These are phyloP conservation scores for Alnus rubra DNA, from an alignment of 306 rosid genomes.

Conservation along the genomic window DNA sequence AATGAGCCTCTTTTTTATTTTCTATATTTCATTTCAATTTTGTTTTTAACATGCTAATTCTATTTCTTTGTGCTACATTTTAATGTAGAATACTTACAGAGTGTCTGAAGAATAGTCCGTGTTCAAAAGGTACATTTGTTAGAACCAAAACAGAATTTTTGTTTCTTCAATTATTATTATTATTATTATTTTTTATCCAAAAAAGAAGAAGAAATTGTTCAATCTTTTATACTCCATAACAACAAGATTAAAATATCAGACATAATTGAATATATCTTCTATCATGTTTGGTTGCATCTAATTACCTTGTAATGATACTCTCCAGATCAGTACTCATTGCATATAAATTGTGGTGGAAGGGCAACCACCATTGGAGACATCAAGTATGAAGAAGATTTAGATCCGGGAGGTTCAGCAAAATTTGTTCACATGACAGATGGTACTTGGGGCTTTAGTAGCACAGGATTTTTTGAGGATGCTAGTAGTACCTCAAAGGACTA, in stretches of 20 bases:
- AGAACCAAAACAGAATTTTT: not conserved
- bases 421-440: conserved; percentile 14
- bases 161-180: not conserved
- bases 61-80: not conserved
- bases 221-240: too few species aligned
- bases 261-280: not conserved
- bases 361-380: conserved; percentile 37
- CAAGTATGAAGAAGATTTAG: conserved; percentile 51
- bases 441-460: conserved; percentile 66
- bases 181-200: too few species aligned
- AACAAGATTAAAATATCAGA: not conserved
- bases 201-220: too few species aligned
- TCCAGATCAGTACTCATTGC: conserved; percentile 36
- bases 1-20: too few species aligned
- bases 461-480: conserved; percentile 57
- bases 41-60: not conserved
- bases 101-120: conserved; percentile 12
- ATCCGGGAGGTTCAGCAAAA: conserved; percentile 50
- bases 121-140: conserved; percentile 25
- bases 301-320: not conserved
- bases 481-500: conserved; percentile 30
- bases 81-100: conserved; percentile 7
- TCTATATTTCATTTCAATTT: not conserved
- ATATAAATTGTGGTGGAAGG: conserved; percentile 65
- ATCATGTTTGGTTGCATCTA: not conserved